Evolutionary conservation across 2,329 filamentous ascomycete species (phyloP).

Genomic region (Onygenales sp.): DNA sequence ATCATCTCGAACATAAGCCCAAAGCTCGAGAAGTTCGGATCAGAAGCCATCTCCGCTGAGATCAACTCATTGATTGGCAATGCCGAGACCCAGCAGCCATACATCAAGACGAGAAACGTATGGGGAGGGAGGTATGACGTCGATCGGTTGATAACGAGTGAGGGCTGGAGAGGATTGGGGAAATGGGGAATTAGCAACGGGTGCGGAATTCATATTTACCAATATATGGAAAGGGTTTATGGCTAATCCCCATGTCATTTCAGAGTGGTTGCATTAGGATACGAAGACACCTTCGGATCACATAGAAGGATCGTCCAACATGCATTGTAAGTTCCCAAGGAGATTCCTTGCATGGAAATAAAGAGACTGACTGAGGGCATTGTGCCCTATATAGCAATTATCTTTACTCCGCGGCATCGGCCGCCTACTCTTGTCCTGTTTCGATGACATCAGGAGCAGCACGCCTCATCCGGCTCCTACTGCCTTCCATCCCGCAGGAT

Average conservation of each 20-base stretch:
- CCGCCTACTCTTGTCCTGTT: slow-evolving; percentile 18
- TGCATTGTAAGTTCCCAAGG: slow-evolving; percentile 14
- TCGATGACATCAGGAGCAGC: slow-evolving; percentile 21
- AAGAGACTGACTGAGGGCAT: no score
- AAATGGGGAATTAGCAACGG: slow-evolving; percentile 20
- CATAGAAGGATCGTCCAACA: slow-evolving; percentile 17
- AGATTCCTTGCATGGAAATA: no score
- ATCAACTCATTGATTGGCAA: slow-evolving; percentile 15
- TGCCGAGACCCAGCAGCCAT: slow-evolving; percentile 17
- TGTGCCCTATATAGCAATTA: slow-evolving; percentile 13
- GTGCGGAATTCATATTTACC: slow-evolving; percentile 7
- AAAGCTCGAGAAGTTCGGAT: slow-evolving; percentile 11
- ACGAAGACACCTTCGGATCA: slow-evolving; percentile 15
- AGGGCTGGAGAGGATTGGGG: slow-evolving; percentile 19
- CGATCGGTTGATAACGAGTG: slow-evolving; percentile 16
- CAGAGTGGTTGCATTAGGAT: slow-evolving; percentile 18
- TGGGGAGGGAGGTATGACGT: slow-evolving; percentile 17
- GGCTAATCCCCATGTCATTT: background rate
- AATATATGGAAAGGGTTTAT: background rate
- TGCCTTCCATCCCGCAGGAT: slow-evolving; percentile 10
- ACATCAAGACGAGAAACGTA: slow-evolving; percentile 17
- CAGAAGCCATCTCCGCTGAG: slow-evolving; percentile 14
- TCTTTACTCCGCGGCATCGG: slow-evolving; percentile 18
- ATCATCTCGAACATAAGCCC: background rate
- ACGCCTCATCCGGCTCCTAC: slow-evolving; percentile 13